Percentiles rank a stretch among this genome's conserved stretches.
These are phyloP conservation scores for Chrysoporthe austroafricana DNA, from an alignment of 2,329 filamentous ascomycete genomes.

Conservation along the genomic window DNA sequence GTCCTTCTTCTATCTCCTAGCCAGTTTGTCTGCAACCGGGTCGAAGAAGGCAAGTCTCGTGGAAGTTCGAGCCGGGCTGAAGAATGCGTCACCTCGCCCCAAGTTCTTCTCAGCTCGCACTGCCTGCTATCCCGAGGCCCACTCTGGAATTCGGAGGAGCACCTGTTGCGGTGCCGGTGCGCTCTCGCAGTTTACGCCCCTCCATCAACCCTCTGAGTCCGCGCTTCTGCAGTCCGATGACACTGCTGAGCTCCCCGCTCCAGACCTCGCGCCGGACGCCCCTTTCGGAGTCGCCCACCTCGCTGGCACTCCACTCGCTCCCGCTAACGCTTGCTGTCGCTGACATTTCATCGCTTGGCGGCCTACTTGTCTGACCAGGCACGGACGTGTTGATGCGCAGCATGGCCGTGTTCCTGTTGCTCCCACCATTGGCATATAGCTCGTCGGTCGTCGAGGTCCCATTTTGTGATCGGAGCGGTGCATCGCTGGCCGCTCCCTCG, in stretches of 20 bases:
- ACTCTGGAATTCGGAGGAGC: conserved; percentile 27
- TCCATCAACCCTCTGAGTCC: conserved; percentile 94
- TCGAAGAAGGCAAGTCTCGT: too few relatives aligned
- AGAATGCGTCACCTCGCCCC: not conserved
- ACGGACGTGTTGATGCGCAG: conserved; percentile 56
- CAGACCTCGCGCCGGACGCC: conserved; percentile 68
- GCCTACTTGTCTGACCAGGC: conserved; percentile 38
- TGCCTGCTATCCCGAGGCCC: conserved; percentile 25
- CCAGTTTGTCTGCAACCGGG: not conserved
- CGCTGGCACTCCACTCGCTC: conserved; percentile 58
- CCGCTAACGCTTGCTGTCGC: conserved; percentile 56
- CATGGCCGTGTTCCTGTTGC: conserved; percentile 39
- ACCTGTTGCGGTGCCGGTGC: conserved; percentile 52
- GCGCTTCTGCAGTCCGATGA: conserved; percentile 94
- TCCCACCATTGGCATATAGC: conserved; percentile 37
- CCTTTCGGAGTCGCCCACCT: conserved; percentile 54
- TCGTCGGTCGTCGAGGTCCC: conserved; percentile 37
- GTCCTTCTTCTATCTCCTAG: not conserved
- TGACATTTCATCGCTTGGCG: conserved; percentile 53
- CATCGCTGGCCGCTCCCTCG: conserved; percentile 36
- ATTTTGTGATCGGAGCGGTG: conserved; percentile 36
- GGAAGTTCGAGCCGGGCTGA: not conserved
- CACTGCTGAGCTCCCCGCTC: conserved; percentile 80
- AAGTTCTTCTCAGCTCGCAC: conserved; percentile 12
- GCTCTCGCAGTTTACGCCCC: conserved; percentile 80